A percentile compares a stretch with the other conserved stretches of the same genome.
Evolutionary conservation across 140 eudicot genomes (phyloP).

Genomic region (Oenanthe javanica): DNA sequence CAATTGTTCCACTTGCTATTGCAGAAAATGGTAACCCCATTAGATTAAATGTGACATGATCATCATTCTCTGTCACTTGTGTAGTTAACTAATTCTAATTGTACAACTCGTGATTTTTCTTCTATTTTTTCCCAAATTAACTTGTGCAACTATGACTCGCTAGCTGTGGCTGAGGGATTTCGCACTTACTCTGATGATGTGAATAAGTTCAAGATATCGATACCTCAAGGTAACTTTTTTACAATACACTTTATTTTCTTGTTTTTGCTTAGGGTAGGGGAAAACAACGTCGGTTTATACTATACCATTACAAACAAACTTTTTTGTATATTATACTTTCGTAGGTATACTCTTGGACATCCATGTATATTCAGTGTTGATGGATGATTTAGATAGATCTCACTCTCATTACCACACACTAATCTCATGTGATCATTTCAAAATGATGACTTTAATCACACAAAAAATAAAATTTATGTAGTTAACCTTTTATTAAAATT

Average conservation of each 20-base stretch:
- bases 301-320: no score
- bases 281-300: neutral
- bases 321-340: no score
- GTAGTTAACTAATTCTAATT: neutral
- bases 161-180: constrained; percentile 50
- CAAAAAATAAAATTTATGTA: neutral
- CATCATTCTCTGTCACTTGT: neutral
- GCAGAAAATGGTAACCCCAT: constrained; percentile 39
- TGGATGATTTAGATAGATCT: neutral
- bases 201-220: constrained; percentile 72
- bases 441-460: neutral
- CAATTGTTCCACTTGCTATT: constrained; percentile 46
- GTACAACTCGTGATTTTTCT: neutral
- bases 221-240: constrained; percentile 54
- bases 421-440: neutral
- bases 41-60: no score
- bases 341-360: neutral
- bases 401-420: neutral
- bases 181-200: constrained; percentile 73
- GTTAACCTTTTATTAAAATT: neutral
- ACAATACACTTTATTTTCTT: no score
- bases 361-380: neutral
- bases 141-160: neutral
- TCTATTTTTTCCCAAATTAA: neutral
- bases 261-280: neutral